phyloP scores from a whole-genome alignment of 2,329 filamentous ascomycete genomes.

The Mycocentrospora acerina region DNA sequence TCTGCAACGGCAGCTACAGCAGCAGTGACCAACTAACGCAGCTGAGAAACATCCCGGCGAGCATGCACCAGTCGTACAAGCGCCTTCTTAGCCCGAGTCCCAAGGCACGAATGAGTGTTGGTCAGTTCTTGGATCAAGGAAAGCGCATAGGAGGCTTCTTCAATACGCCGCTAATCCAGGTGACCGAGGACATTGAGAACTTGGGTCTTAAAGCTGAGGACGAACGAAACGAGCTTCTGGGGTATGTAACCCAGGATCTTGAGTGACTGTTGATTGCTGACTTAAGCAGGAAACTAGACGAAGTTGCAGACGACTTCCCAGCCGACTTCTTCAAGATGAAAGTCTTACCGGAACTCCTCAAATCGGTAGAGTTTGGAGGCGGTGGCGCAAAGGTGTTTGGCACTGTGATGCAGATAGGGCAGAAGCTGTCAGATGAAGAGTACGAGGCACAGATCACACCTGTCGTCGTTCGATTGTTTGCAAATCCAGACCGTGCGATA shows the following conservation, averaged over 20 bases:
- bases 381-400: conserved; percentile 88
- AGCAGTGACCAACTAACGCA: conserved; percentile 79
- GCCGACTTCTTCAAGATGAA: conserved; percentile 99
- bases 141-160: conserved; percentile 83
- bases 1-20: conserved; percentile 82
- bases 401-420: conserved; percentile 86
- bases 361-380: conserved; percentile 97
- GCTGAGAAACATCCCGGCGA: conserved; percentile 80
- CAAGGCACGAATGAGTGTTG: conserved; percentile 80
- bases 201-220: conserved; percentile 82
- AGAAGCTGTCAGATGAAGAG: conserved; percentile 85
- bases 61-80: conserved; percentile 90
- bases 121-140: conserved; percentile 88
- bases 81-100: conserved; percentile 85
- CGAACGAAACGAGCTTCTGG: conserved; percentile 82
- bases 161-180: conserved; percentile 84
- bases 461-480: conserved; percentile 82
- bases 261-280: background rate
- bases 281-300: conserved; percentile 67
- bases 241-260: conserved; percentile 45
- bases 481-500: conserved; percentile 87
- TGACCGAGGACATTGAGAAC: conserved; percentile 91
- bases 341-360: conserved; percentile 90
- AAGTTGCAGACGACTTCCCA: conserved; percentile 88
- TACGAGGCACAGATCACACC: conserved; percentile 83